phyloP scores from a whole-genome alignment of 1,139 yeast genomes.

The Candida sp. region DNA sequence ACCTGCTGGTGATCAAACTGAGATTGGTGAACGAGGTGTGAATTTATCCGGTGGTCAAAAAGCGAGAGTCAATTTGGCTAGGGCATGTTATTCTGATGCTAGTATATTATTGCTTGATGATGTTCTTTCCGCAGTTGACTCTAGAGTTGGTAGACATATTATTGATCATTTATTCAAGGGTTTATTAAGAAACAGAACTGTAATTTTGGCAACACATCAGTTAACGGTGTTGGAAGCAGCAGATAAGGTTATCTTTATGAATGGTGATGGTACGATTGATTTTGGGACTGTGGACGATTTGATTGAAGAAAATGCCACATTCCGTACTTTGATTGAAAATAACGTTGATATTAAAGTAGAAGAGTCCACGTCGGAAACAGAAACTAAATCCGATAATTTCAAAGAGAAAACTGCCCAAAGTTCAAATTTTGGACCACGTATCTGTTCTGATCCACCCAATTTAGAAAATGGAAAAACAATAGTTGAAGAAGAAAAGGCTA shows the following conservation, averaged over 20 bases:
- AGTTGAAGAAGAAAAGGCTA: constrained; percentile 36
- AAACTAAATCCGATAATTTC: not conserved
- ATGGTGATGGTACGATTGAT: constrained; percentile 33
- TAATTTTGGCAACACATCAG: constrained; percentile 38
- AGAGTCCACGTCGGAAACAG: constrained; percentile 1
- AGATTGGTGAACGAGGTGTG: constrained; percentile 42
- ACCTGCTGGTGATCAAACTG: constrained; percentile 36
- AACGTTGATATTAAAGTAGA: constrained; percentile 14
- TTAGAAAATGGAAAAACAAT: constrained; percentile 23
- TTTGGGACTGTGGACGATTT: constrained; percentile 29
- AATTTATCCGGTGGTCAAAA: constrained; percentile 44
- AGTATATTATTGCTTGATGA: constrained; percentile 35
- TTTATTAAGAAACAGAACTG: constrained; percentile 24
- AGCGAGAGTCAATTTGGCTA: constrained; percentile 39
- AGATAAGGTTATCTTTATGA: constrained; percentile 28
- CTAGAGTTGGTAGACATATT: constrained; percentile 38
- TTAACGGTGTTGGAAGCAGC: constrained; percentile 30
- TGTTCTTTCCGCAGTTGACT: constrained; percentile 41
- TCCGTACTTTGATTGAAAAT: constrained; percentile 25
- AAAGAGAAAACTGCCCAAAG: not conserved
- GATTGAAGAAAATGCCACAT: constrained; percentile 17
- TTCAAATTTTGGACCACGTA: not conserved
- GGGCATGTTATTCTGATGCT: constrained; percentile 36
- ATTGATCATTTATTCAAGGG: constrained; percentile 30
- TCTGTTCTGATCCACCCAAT: constrained; percentile 4